Percentiles rank a stretch among this genome's conserved stretches.
phyloP scores from a whole-genome alignment of 1,284 basidiomycete genomes.

The Psilocybe mexicana region DNA sequence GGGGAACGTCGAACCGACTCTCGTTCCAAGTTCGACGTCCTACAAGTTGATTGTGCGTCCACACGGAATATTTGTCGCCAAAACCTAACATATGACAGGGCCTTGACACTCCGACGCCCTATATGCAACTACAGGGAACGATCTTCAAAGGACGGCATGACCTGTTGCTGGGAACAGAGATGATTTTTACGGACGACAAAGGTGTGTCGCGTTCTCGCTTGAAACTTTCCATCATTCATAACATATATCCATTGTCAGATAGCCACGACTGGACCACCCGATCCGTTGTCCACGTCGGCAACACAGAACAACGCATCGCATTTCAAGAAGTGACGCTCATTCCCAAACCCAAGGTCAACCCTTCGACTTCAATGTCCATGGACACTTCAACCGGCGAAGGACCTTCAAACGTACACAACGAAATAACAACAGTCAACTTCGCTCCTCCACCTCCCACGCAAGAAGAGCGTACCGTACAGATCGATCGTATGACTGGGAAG shows the following conservation, averaged over 20 bases:
- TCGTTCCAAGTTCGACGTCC: conserved; percentile 65
- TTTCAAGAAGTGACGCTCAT: conserved; percentile 63
- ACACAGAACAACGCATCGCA: conserved; percentile 60
- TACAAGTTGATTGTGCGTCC: conserved; percentile 71
- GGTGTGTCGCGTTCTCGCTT: conserved; percentile 33
- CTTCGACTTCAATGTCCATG: too few relatives aligned
- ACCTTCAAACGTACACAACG: background rate
- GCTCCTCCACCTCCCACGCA: conserved; percentile 1
- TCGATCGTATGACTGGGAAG: conserved; percentile 39
- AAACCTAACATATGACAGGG: conserved; percentile 44
- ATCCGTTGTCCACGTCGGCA: conserved; percentile 51
- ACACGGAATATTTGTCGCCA: background rate
- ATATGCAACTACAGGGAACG: conserved; percentile 71
- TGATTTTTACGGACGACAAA: conserved; percentile 68
- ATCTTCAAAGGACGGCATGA: conserved; percentile 69
- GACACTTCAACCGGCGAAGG: background rate
- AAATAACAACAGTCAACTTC: conserved; percentile 2
- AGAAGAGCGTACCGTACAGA: conserved; percentile 15
- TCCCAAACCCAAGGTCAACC: conserved; percentile 43
- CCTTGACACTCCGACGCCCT: conserved; percentile 72
- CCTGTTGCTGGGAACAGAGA: conserved; percentile 66
- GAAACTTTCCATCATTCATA: background rate
- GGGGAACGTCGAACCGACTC: conserved; percentile 67
- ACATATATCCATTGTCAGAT: conserved; percentile 28
- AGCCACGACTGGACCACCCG: conserved; percentile 47